These are phyloP conservation scores for Colletotrichum paranaense DNA, from an alignment of 2,329 filamentous ascomycete genomes.

Conservation along the genomic window DNA sequence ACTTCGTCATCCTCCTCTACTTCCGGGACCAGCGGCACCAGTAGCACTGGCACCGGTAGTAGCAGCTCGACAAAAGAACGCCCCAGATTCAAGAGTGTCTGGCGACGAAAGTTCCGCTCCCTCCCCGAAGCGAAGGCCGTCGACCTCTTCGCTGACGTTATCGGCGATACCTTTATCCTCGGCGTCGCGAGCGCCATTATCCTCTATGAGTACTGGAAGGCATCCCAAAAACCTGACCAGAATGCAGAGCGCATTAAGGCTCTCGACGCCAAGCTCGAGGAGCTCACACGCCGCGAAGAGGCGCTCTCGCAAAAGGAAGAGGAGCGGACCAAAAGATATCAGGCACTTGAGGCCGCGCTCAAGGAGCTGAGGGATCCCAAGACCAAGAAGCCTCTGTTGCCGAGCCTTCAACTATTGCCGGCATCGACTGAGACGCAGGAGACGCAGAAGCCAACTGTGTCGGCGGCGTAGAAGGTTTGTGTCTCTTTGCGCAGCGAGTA, in stretches of 20 bases:
- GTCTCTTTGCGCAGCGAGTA: not conserved
- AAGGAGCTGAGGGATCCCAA: slow-evolving; percentile 64
- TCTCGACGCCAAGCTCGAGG: slow-evolving; percentile 59
- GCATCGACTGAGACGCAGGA: not conserved
- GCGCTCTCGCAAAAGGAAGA: slow-evolving; percentile 58
- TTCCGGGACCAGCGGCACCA: not conserved
- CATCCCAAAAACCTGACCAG: slow-evolving; percentile 69
- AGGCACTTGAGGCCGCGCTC: slow-evolving; percentile 65
- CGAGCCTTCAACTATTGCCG: slow-evolving; percentile 45
- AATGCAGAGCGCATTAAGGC: slow-evolving; percentile 65
- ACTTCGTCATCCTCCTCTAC: not conserved
- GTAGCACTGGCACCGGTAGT: not conserved
- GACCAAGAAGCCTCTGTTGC: slow-evolving; percentile 65
- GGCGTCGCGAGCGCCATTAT: slow-evolving; percentile 67
- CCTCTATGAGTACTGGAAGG: slow-evolving; percentile 71
- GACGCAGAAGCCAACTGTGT: slow-evolving; percentile 33
- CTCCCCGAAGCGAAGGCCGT: slow-evolving; percentile 75
- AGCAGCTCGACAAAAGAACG: slow-evolving; percentile 10
- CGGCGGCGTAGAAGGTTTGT: slow-evolving; percentile 27
- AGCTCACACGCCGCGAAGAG: slow-evolving; percentile 60
- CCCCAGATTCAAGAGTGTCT: slow-evolving; percentile 58
- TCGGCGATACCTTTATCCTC: slow-evolving; percentile 73
- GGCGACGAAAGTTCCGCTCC: slow-evolving; percentile 71
- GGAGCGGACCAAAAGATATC: slow-evolving; percentile 59
- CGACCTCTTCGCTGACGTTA: slow-evolving; percentile 74